These are phyloP conservation scores for Cymbopogon flexuosus DNA, from an alignment of 202 grass and related monocot genomes.

Conservation along the genomic window DNA sequence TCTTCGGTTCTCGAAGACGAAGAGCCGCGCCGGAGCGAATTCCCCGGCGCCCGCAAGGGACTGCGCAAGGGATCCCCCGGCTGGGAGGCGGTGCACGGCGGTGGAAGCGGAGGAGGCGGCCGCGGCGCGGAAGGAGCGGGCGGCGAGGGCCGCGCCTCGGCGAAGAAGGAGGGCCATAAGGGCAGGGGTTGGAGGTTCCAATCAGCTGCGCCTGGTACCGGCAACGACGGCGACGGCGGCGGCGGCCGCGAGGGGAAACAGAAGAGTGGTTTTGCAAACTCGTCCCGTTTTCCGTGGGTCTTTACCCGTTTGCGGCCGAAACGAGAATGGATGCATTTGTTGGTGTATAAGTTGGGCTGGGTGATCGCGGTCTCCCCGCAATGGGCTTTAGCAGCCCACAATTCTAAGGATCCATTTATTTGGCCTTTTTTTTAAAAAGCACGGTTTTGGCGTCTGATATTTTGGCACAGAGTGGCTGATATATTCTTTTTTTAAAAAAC, in stretches of 20 bases:
- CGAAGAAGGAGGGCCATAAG: constrained; percentile 54
- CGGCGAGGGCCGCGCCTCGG: constrained; percentile 41
- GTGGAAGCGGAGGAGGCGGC: constrained; percentile 28
- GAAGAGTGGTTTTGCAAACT: constrained; percentile 12
- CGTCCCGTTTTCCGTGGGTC: background rate
- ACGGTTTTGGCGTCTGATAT: background rate
- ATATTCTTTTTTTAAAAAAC: background rate
- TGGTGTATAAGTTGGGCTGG: background rate
- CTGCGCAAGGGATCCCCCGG: constrained; percentile 32
- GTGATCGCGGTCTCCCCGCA: background rate
- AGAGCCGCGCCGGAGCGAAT: constrained; percentile 18
- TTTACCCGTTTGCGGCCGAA: constrained; percentile 2
- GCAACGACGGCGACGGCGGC: constrained; percentile 18
- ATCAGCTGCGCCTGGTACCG: constrained; percentile 10
- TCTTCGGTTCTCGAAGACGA: constrained; percentile 36
- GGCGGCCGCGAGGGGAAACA: constrained; percentile 4
- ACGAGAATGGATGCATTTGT: background rate
- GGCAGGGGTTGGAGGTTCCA: background rate
- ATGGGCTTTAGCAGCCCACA: background rate
- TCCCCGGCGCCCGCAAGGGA: constrained; percentile 22
- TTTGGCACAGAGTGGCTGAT: background rate
- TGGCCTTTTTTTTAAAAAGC: background rate
- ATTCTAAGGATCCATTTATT: background rate
- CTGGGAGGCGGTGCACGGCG: constrained; percentile 35
- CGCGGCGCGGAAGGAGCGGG: constrained; percentile 42